These are phyloP conservation scores for Alternaria sp. DNA, from an alignment of 2,329 filamentous ascomycete species.

Conservation along the genomic window DNA sequence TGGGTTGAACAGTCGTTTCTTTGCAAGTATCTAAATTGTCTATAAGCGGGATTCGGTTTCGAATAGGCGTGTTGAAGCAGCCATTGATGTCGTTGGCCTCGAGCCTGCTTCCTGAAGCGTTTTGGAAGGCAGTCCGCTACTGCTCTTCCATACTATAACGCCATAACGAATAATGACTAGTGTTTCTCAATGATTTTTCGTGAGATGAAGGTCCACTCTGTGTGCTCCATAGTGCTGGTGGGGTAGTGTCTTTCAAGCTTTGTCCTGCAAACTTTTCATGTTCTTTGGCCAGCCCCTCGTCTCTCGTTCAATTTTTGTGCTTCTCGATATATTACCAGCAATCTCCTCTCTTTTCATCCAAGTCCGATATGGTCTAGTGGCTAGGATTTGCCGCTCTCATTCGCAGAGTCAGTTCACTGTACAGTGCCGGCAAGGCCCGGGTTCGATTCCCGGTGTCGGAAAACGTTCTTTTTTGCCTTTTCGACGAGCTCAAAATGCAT, in stretches of 20 bases:
- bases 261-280: not conserved
- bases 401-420: slow-evolving; percentile 19
- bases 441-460: slow-evolving; percentile 22
- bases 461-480: slow-evolving; percentile 2
- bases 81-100: not conserved
- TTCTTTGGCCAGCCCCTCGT: not conserved
- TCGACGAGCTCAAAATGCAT: not conserved
- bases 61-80: not conserved
- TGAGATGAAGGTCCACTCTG: not conserved
- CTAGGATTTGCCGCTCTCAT: slow-evolving; percentile 25
- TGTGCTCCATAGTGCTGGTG: not conserved
- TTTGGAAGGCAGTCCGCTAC: not conserved
- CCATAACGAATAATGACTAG: not conserved
- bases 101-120: not conserved
- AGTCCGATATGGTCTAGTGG: slow-evolving; percentile 20
- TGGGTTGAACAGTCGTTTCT: not conserved
- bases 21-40: not conserved
- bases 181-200: not conserved
- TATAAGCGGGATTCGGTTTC: not conserved
- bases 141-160: not conserved
- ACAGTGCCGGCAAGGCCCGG: slow-evolving; percentile 21
- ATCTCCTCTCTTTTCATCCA: not conserved
- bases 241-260: not conserved
- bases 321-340: not conserved
- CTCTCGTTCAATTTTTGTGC: too few relatives aligned